These are phyloP conservation scores for Apiotrichum laibachii DNA, from an alignment of 1,284 basidiomycete species.

Conservation along the genomic window DNA sequence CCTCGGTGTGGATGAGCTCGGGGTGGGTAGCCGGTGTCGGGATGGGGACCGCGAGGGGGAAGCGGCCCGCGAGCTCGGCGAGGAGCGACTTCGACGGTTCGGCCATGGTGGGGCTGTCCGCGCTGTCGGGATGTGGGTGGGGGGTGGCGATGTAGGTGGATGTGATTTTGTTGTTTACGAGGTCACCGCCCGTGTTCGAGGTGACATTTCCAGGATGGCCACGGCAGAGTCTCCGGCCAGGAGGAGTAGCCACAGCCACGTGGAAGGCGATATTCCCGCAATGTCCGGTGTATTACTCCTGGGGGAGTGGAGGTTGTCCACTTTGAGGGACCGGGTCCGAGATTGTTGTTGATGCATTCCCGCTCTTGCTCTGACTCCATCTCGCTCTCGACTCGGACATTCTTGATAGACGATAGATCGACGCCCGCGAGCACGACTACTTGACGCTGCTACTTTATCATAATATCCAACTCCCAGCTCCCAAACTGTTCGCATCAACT, in stretches of 20 bases:
- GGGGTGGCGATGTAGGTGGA: neutral
- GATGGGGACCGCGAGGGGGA: constrained; percentile 79
- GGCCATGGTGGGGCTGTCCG: constrained; percentile 23
- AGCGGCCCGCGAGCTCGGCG: constrained; percentile 50
- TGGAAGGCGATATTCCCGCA: neutral
- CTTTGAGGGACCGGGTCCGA: neutral
- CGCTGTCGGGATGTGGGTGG: neutral
- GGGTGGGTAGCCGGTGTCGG: constrained; percentile 77
- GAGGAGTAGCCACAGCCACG: constrained; percentile 1
- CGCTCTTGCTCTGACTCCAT: no score
- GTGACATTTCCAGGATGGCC: no score
- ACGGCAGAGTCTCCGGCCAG: no score
- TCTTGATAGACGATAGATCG: no score
- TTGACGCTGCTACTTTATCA: no score
- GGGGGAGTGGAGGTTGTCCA: constrained; percentile 4
- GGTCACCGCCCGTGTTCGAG: no score
- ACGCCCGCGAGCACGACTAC: no score
- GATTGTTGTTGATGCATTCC: no score
- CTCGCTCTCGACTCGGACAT: no score
- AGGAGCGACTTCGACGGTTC: constrained; percentile 32
- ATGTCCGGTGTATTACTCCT: neutral
- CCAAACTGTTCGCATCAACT: no score
- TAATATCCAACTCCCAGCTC: no score
- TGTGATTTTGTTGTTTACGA: no score
- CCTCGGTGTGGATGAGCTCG: constrained; percentile 69